phyloP scores from a whole-genome alignment of 2,329 filamentous ascomycete species.

The Moelleriella libera region DNA sequence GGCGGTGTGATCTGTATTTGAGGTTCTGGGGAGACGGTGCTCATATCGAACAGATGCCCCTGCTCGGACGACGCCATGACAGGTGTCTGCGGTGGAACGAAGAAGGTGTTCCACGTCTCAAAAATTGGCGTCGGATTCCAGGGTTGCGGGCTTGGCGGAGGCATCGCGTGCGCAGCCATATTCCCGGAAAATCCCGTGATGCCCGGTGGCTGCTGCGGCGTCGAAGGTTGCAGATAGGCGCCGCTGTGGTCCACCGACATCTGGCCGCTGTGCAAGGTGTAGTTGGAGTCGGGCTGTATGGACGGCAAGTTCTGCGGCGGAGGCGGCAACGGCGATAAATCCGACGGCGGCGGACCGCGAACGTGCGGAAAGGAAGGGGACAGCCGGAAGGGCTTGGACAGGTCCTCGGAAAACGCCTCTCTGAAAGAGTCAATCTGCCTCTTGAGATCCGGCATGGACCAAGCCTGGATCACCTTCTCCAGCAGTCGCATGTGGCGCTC shows the following conservation, averaged over 20 bases:
- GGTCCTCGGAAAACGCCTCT: conserved; percentile 81
- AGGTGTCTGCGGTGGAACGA: conserved; percentile 71
- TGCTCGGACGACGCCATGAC: conserved; percentile 54
- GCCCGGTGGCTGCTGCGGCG: conserved; percentile 30
- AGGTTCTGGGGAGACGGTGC: conserved; percentile 23
- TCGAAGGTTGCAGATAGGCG: neutral
- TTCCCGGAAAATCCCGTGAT: neutral
- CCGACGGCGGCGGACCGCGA: conserved; percentile 41
- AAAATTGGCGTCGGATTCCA: conserved; percentile 86
- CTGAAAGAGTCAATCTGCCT: conserved; percentile 79
- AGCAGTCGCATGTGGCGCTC: conserved; percentile 87
- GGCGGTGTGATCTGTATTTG: conserved; percentile 7
- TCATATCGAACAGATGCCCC: neutral
- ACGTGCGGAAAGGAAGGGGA: conserved; percentile 80
- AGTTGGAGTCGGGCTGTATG: neutral
- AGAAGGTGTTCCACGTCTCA: conserved; percentile 43
- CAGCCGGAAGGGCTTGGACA: conserved; percentile 71
- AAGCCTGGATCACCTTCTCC: conserved; percentile 68
- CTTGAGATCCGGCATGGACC: conserved; percentile 82
- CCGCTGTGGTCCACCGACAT: neutral
- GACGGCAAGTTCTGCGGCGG: conserved; percentile 32
- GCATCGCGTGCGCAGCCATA: neutral
- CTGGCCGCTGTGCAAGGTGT: neutral
- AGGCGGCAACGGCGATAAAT: conserved; percentile 47
- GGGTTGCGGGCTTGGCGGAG: conserved; percentile 8